Conservation (phyloP, 768 basidiomycete species). For the Mycena rebaudengoi region DNA sequence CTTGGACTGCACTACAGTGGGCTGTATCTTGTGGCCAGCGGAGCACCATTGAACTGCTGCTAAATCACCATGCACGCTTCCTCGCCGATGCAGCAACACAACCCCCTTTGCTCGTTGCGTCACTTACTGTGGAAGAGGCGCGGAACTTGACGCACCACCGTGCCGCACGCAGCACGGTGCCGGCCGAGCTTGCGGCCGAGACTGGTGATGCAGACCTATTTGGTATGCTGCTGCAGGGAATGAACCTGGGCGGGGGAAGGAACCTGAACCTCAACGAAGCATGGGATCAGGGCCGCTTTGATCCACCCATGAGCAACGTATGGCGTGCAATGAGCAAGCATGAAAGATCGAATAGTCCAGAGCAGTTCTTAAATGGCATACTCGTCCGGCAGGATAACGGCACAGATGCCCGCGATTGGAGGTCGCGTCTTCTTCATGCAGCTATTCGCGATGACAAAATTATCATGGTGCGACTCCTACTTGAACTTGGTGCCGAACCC, state of each 20-base stretch:
- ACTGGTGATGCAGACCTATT: background rate
- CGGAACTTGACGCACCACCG: background rate
- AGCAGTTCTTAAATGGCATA: background rate
- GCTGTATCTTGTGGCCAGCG: slow-evolving; percentile 17
- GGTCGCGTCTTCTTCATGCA: slow-evolving; percentile 15
- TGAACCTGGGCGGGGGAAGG: background rate
- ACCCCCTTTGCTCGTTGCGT: background rate
- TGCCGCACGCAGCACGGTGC: background rate
- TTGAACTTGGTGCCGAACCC: slow-evolving; percentile 21
- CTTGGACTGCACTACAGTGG: slow-evolving; percentile 24
- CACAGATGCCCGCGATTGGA: slow-evolving; percentile 1
- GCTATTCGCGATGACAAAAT: slow-evolving; percentile 22
- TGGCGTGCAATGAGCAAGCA: slow-evolving; percentile 10
- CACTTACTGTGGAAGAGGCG: slow-evolving; percentile 2
- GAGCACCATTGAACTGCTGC: slow-evolving; percentile 1
- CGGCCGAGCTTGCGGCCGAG: background rate
- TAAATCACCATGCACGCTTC: slow-evolving; percentile 16
- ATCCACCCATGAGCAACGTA: slow-evolving; percentile 1
- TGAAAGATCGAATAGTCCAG: background rate
- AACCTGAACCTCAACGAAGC: background rate
- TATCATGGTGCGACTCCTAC: slow-evolving; percentile 12
- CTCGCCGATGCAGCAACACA: background rate
- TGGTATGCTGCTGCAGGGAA: background rate
- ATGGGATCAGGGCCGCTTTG: background rate
- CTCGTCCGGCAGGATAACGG: background rate